phyloP scores from a whole-genome alignment of 2,329 filamentous ascomycete species.

The Colletotrichum tamarilloi region DNA sequence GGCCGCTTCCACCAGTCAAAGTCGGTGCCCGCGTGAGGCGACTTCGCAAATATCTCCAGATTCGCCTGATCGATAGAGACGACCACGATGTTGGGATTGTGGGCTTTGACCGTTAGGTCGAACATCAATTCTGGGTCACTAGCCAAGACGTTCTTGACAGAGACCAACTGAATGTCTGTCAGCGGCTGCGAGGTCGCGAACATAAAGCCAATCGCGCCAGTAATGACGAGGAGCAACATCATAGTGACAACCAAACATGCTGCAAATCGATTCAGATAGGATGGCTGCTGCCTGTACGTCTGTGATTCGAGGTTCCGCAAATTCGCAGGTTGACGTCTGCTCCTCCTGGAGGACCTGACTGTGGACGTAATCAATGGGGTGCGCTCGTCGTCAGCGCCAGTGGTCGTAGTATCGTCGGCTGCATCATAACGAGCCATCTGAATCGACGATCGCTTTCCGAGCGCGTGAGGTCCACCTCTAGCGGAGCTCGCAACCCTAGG shows the following conservation, averaged over 20 bases:
- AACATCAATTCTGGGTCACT: slow-evolving; percentile 97
- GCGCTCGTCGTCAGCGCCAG: slow-evolving; percentile 85
- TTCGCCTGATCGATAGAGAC: slow-evolving; percentile 89
- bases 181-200: slow-evolving; percentile 92
- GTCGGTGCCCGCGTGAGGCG: slow-evolving; percentile 82
- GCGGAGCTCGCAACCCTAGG: slow-evolving; percentile 58
- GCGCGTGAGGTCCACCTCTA: slow-evolving; percentile 39
- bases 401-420: slow-evolving; percentile 70
- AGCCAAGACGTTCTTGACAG: slow-evolving; percentile 89
- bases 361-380: slow-evolving; percentile 79
- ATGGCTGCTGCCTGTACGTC: slow-evolving; percentile 70
- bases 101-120: slow-evolving; percentile 85
- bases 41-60: slow-evolving; percentile 94
- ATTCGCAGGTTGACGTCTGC: slow-evolving; percentile 65
- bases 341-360: slow-evolving; percentile 68
- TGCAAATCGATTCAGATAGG: slow-evolving; percentile 80
- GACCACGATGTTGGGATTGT: slow-evolving; percentile 93
- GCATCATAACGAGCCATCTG: slow-evolving; percentile 80
- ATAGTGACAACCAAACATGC: slow-evolving; percentile 87
- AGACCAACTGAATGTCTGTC: slow-evolving; percentile 79
- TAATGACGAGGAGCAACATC: slow-evolving; percentile 82
- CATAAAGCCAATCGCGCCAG: slow-evolving; percentile 89
- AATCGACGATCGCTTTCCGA: slow-evolving; percentile 62
- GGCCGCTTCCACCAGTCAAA: slow-evolving; percentile 68
- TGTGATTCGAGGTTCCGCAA: slow-evolving; percentile 80